Evolutionary conservation across 2,329 filamentous ascomycete species (phyloP).

Genomic region (Biscogniauxia sp.): DNA sequence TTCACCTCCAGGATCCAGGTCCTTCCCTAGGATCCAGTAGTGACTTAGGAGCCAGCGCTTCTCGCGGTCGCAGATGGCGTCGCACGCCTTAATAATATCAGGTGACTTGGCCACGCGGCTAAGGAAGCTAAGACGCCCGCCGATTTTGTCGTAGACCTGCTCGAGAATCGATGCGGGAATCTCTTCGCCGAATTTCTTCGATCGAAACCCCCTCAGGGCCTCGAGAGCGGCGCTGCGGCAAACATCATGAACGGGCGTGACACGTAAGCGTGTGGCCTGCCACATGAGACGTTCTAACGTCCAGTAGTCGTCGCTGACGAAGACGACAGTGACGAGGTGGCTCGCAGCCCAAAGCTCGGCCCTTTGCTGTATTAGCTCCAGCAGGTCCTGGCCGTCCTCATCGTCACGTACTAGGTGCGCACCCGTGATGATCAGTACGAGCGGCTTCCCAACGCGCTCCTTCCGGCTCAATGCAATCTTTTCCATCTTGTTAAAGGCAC

Average conservation of each 20-base stretch:
- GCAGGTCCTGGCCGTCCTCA: slow-evolving; percentile 86
- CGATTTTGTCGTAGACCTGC: slow-evolving; percentile 52
- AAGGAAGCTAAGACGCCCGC: slow-evolving; percentile 52
- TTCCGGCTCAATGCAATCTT: slow-evolving; percentile 81
- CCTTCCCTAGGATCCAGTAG: slow-evolving; percentile 69
- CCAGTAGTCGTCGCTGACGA: slow-evolving; percentile 60
- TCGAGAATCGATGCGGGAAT: slow-evolving; percentile 41
- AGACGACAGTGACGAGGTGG: slow-evolving; percentile 59
- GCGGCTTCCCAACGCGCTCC: slow-evolving; percentile 58
- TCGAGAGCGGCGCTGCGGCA: slow-evolving; percentile 46
- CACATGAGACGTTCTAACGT: slow-evolving; percentile 55
- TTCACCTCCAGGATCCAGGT: slow-evolving; percentile 69
- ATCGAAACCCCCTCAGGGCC: slow-evolving; percentile 48
- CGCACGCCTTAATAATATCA: slow-evolving; percentile 50
- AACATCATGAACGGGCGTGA: slow-evolving; percentile 52
- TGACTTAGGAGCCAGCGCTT: slow-evolving; percentile 77
- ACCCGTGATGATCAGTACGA: slow-evolving; percentile 88
- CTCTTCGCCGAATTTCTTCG: slow-evolving; percentile 44
- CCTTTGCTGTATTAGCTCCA: slow-evolving; percentile 90
- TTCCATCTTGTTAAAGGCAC: slow-evolving; percentile 94
- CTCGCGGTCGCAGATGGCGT: slow-evolving; percentile 62
- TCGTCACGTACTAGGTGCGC: slow-evolving; percentile 87
- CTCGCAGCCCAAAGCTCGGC: slow-evolving; percentile 81
- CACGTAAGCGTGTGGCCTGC: slow-evolving; percentile 53
- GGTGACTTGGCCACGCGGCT: slow-evolving; percentile 50